Evolutionary conservation across 1,284 basidiomycete genomes (phyloP).

Genomic region (Gymnopus androsaceus): DNA sequence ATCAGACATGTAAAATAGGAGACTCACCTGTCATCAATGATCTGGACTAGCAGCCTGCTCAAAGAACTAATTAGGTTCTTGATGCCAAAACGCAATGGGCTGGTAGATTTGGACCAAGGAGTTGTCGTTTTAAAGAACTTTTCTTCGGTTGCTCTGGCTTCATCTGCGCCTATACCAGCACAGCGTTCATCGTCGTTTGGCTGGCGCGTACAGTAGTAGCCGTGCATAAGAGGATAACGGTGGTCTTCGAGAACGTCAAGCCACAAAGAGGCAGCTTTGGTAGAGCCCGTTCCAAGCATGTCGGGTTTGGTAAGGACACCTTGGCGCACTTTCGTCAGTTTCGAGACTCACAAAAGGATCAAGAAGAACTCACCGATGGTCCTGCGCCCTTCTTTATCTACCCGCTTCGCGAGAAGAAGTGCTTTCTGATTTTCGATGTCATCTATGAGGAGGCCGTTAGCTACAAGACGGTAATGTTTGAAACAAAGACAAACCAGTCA

Average conservation of each 20-base stretch:
- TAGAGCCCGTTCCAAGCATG: conserved; percentile 35
- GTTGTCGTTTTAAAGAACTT: conserved; percentile 48
- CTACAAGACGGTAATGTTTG: neutral
- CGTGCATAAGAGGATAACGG: conserved; percentile 40
- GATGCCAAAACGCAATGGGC: conserved; percentile 41
- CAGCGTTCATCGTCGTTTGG: conserved; percentile 43
- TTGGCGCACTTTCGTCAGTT: conserved; percentile 25
- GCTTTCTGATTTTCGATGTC: conserved; percentile 59
- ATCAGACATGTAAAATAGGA: neutral
- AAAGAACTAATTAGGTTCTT: conserved; percentile 28
- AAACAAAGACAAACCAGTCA: conserved; percentile 40
- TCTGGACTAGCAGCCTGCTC: conserved; percentile 1
- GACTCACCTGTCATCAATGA: conserved; percentile 10
- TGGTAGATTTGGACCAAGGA: conserved; percentile 45
- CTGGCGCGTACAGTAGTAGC: conserved; percentile 59
- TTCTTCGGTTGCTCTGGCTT: conserved; percentile 49
- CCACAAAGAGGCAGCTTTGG: conserved; percentile 49
- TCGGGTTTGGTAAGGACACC: conserved; percentile 67
- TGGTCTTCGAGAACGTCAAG: conserved; percentile 45
- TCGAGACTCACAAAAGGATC: neutral
- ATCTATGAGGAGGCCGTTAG: conserved; percentile 32
- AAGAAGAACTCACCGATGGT: conserved; percentile 51
- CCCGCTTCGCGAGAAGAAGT: conserved; percentile 40
- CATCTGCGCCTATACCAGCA: conserved; percentile 42
- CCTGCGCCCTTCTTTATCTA: conserved; percentile 46